These are phyloP conservation scores for Peronosclerospora sorghi DNA, from an alignment of 352 stramenopile genomes.

Conservation along the genomic window DNA sequence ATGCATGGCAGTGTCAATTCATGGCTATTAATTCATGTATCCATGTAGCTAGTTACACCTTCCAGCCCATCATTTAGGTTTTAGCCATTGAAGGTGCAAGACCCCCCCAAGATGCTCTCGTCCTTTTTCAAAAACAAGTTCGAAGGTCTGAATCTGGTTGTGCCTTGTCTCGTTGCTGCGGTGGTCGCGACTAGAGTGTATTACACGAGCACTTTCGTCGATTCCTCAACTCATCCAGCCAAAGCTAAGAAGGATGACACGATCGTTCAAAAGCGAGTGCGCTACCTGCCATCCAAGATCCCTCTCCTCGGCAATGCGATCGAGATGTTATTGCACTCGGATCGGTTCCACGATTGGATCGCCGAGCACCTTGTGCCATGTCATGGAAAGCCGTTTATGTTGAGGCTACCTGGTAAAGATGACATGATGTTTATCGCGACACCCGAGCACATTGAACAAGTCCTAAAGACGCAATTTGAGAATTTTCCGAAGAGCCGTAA, in stretches of 20 bases:
- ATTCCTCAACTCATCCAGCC: neutral
- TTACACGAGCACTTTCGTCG: constrained; percentile 3
- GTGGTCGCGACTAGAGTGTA: constrained; percentile 9
- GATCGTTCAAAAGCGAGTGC: constrained; percentile 10
- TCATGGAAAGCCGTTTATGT: constrained; percentile 24
- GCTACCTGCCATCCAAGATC: constrained; percentile 23
- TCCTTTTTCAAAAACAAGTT: constrained; percentile 11
- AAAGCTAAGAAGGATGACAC: constrained; percentile 3
- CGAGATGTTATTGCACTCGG: constrained; percentile 27
- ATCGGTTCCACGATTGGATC: constrained; percentile 44
- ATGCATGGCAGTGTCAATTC: no score
- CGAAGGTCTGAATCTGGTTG: constrained; percentile 4
- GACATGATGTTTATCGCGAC: constrained; percentile 29
- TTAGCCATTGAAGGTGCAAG: neutral
- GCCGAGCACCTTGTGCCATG: constrained; percentile 16
- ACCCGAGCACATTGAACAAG: constrained; percentile 23
- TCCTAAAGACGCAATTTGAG: constrained; percentile 36
- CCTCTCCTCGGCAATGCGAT: constrained; percentile 24
- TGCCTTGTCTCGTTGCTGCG: constrained; percentile 11
- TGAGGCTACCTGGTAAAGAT: constrained; percentile 20
- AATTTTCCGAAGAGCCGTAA: constrained; percentile 48
- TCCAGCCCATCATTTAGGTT: neutral
- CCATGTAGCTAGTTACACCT: no score
- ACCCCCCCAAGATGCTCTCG: neutral
- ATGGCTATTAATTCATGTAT: no score